These are phyloP conservation scores for Saccharomycopsis sp. DNA, from an alignment of 805 yeast genomes.

Conservation along the genomic window DNA sequence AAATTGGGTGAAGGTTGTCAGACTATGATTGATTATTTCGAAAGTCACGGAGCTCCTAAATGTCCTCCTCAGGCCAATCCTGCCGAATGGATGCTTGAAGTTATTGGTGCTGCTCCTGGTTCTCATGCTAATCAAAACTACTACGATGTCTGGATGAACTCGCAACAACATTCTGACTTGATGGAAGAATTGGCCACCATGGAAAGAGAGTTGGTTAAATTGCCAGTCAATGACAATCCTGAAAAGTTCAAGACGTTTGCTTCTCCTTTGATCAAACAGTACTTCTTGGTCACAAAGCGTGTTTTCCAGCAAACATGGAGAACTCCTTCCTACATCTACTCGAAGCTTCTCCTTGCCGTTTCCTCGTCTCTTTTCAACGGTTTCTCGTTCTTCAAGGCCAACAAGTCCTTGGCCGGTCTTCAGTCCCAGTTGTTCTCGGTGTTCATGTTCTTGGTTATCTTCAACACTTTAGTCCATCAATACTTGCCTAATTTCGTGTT, in stretches of 20 bases:
- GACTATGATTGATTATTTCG: slow-evolving; percentile 58
- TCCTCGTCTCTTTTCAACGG: slow-evolving; percentile 57
- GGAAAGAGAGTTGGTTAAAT: slow-evolving; percentile 41
- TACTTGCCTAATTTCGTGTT: slow-evolving; percentile 52
- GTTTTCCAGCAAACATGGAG: slow-evolving; percentile 59
- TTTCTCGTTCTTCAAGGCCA: slow-evolving; percentile 60
- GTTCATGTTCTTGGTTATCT: slow-evolving; percentile 48
- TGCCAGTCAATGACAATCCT: slow-evolving; percentile 28
- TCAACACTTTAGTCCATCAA: slow-evolving; percentile 54
- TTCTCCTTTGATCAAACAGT: slow-evolving; percentile 36
- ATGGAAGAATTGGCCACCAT: slow-evolving; percentile 46
- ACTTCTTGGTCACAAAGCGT: slow-evolving; percentile 41
- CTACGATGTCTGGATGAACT: slow-evolving; percentile 54
- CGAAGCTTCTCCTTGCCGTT: slow-evolving; percentile 46
- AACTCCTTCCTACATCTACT: slow-evolving; percentile 54
- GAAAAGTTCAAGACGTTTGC: slow-evolving; percentile 36
- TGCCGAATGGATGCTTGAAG: slow-evolving; percentile 68
- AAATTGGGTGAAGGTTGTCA: slow-evolving; percentile 62
- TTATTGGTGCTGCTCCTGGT: slow-evolving; percentile 79
- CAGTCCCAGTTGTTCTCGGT: slow-evolving; percentile 57
- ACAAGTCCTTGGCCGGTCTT: slow-evolving; percentile 54
- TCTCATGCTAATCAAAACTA: slow-evolving; percentile 54
- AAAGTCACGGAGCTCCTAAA: slow-evolving; percentile 62
- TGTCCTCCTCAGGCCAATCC: slow-evolving; percentile 61
- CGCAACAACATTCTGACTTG: slow-evolving; percentile 44